phyloP scores from a whole-genome alignment of 1,284 basidiomycete species.

The Ustilago xerochloae region DNA sequence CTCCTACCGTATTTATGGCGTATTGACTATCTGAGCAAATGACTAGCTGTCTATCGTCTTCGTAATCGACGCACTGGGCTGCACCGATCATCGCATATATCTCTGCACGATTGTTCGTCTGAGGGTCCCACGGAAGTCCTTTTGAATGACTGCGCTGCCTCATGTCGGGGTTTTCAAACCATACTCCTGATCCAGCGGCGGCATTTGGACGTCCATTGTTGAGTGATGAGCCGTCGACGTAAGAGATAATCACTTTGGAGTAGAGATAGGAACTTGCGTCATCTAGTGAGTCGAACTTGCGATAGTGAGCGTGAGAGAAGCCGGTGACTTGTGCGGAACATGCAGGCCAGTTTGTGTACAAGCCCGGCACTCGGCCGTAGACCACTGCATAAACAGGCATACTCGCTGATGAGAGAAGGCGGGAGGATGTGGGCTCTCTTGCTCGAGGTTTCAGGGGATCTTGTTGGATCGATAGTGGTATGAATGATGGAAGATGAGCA shows the following conservation, averaged over 20 bases:
- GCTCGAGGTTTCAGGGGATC: no score
- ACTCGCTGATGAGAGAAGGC: no score
- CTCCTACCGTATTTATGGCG: slow-evolving; percentile 74
- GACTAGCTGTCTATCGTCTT: no score
- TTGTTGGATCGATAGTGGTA: no score
- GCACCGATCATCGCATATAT: neutral
- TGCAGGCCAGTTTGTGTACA: neutral
- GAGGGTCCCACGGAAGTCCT: neutral
- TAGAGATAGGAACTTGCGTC: neutral
- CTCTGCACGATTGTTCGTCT: neutral
- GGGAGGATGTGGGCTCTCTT: no score
- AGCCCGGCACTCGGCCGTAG: neutral
- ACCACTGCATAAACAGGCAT: neutral
- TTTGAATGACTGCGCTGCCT: neutral
- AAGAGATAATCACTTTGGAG: neutral
- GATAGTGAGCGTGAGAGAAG: neutral
- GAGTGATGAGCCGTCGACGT: neutral
- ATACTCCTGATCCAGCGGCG: neutral
- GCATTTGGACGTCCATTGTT: neutral
- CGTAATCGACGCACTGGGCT: no score
- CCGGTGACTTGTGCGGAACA: neutral
- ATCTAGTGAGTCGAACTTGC: neutral
- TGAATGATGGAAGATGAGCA: no score
- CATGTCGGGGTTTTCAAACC: neutral
- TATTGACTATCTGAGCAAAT: slow-evolving; percentile 74